phyloP scores from a whole-genome alignment of 148 eudicot genomes.

The Silene conica region DNA sequence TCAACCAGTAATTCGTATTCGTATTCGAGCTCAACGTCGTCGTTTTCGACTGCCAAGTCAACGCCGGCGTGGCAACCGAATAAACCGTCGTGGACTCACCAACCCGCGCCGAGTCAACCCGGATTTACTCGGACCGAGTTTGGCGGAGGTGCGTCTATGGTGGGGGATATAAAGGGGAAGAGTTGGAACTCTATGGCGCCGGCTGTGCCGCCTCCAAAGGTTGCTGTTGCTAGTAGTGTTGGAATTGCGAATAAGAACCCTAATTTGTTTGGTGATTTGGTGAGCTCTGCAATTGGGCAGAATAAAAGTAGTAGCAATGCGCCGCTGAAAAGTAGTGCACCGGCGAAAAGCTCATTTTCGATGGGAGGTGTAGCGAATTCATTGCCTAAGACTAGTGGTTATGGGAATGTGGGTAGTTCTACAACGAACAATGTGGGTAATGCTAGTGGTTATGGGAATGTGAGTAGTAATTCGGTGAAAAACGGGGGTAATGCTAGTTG shows the following conservation, averaged over 20 bases:
- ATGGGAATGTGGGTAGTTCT: background rate
- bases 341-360: conserved; percentile 42
- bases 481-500: conserved; percentile 22
- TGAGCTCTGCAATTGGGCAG: conserved; percentile 59
- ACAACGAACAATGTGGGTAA: conserved; percentile 17
- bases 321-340: conserved; percentile 57
- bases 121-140: conserved; percentile 38
- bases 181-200: conserved; percentile 53
- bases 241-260: conserved; percentile 83
- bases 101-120: conserved; percentile 49
- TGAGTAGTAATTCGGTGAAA: background rate
- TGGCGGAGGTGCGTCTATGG: conserved; percentile 69
- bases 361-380: conserved; percentile 64
- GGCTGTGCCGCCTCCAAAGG: conserved; percentile 12
- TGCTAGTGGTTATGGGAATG: conserved; percentile 6
- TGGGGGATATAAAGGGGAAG: conserved; percentile 81
- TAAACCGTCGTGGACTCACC: conserved; percentile 81
- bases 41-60: conserved; percentile 33
- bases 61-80: conserved; percentile 60
- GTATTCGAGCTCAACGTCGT: conserved; percentile 22
- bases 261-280: conserved; percentile 78
- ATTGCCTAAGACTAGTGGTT: conserved; percentile 42
- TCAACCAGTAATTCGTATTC: conserved; percentile 25
- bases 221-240: conserved; percentile 21
- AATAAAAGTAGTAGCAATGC: conserved; percentile 44